phyloP scores from a whole-genome alignment of 331 rosid species.

The Pyracantha coccinea region DNA sequence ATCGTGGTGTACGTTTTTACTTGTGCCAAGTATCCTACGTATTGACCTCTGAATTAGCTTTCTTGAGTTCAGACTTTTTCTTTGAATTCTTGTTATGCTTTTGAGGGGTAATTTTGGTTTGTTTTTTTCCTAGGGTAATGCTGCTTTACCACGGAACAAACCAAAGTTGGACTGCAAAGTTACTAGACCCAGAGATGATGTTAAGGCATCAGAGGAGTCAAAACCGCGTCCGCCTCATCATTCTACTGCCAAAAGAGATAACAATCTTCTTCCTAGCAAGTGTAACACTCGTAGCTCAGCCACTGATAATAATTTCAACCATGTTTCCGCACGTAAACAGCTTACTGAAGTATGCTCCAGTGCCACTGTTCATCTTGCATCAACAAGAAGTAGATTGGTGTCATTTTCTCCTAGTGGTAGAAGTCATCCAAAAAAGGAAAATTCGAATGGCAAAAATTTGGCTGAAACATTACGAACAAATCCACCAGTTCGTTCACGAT shows the following conservation, averaged over 20 bases:
- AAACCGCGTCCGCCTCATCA: neutral
- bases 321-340: neutral
- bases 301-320: neutral
- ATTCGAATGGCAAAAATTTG: neutral
- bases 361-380: slow-evolving; percentile 7
- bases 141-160: neutral
- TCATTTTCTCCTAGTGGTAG: slow-evolving; percentile 4
- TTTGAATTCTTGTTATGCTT: neutral
- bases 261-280: slow-evolving; percentile 6
- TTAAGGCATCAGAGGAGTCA: neutral
- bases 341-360: neutral
- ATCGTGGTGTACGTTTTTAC: neutral
- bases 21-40: neutral
- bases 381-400: slow-evolving; percentile 5
- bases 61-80: neutral
- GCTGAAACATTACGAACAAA: neutral
- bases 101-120: neutral
- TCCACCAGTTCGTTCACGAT: neutral
- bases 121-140: slow-evolving; percentile 11
- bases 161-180: neutral
- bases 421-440: slow-evolving; percentile 2
- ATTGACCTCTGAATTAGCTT: neutral
- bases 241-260: neutral
- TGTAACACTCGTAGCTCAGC: neutral
- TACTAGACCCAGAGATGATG: slow-evolving; percentile 6